These are phyloP conservation scores for Colletotrichum liriopes DNA, from an alignment of 2,329 filamentous ascomycete species.

Conservation along the genomic window DNA sequence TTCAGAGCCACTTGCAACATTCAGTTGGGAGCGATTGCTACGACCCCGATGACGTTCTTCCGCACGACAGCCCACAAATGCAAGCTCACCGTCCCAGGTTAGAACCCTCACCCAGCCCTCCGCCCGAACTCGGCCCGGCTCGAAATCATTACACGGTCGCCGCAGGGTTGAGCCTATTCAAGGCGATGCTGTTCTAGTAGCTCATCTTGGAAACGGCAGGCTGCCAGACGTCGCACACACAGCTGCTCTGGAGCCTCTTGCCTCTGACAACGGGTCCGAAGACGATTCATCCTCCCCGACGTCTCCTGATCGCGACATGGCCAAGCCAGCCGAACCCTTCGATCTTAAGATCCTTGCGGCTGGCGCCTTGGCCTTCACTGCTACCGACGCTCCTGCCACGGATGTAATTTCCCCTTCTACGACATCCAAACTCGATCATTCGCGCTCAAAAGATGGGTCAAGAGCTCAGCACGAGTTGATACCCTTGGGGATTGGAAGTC, in stretches of 20 bases:
- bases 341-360: conserved; percentile 52
- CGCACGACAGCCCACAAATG: conserved; percentile 58
- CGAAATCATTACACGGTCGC: conserved; percentile 67
- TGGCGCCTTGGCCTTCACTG: conserved; percentile 49
- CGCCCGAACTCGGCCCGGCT: conserved; percentile 55
- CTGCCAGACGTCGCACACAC: conserved; percentile 74
- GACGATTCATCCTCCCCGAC: conserved; percentile 41
- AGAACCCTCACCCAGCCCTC: conserved; percentile 63
- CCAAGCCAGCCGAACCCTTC: conserved; percentile 37
- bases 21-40: conserved; percentile 54
- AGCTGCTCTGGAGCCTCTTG: conserved; percentile 69
- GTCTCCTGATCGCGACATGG: conserved; percentile 35
- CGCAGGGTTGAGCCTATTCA: conserved; percentile 70
- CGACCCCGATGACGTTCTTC: conserved; percentile 61
- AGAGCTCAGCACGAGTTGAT: conserved; percentile 12
- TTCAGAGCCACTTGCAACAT: conserved; percentile 52
- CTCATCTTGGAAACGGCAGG: conserved; percentile 74
- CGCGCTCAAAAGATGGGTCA: conserved; percentile 8
- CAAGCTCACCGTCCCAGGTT: conserved; percentile 43
- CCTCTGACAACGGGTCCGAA: conserved; percentile 47
- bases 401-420: conserved; percentile 44
- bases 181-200: conserved; percentile 78
- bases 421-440: conserved; percentile 13
- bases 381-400: conserved; percentile 36
- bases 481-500: conserved; percentile 44